phyloP scores from a whole-genome alignment of 768 basidiomycete genomes.

The Boletus sp. region DNA sequence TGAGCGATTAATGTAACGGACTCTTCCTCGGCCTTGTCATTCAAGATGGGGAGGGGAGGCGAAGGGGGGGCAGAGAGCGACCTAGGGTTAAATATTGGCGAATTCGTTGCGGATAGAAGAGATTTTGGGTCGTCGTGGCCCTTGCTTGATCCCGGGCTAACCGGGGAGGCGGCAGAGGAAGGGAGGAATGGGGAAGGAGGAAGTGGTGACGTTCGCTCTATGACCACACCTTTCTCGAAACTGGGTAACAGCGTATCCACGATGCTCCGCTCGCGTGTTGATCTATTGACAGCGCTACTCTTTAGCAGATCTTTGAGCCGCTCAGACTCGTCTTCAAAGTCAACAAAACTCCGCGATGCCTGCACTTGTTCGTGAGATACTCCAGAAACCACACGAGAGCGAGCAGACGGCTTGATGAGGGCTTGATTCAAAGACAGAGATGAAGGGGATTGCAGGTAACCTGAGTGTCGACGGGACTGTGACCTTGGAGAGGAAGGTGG shows the following conservation, averaged over 20 bases:
- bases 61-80: slow-evolving; percentile 40
- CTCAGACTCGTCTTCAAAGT: slow-evolving; percentile 78
- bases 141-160: slow-evolving; percentile 16
- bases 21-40: slow-evolving; percentile 17
- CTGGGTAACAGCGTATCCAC: slow-evolving; percentile 31
- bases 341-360: slow-evolving; percentile 75
- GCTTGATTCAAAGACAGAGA: slow-evolving; percentile 34
- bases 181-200: slow-evolving; percentile 11
- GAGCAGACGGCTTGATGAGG: slow-evolving; percentile 52
- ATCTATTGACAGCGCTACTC: slow-evolving; percentile 42
- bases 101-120: slow-evolving; percentile 44
- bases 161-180: slow-evolving; percentile 2
- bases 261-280: slow-evolving; percentile 24
- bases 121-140: slow-evolving; percentile 38
- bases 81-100: slow-evolving; percentile 38
- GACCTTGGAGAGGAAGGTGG: slow-evolving; percentile 22
- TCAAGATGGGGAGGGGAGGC: slow-evolving; percentile 11
- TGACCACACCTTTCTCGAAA: slow-evolving; percentile 27
- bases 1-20: slow-evolving; percentile 26
- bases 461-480: slow-evolving; percentile 28
- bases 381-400: slow-evolving; percentile 67
- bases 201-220: slow-evolving; percentile 22
- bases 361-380: slow-evolving; percentile 68
- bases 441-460: slow-evolving; percentile 35
- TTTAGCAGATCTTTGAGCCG: slow-evolving; percentile 73